Conservation (phyloP, 2,329 filamentous ascomycete species). For the Cercospora beticola region DNA sequence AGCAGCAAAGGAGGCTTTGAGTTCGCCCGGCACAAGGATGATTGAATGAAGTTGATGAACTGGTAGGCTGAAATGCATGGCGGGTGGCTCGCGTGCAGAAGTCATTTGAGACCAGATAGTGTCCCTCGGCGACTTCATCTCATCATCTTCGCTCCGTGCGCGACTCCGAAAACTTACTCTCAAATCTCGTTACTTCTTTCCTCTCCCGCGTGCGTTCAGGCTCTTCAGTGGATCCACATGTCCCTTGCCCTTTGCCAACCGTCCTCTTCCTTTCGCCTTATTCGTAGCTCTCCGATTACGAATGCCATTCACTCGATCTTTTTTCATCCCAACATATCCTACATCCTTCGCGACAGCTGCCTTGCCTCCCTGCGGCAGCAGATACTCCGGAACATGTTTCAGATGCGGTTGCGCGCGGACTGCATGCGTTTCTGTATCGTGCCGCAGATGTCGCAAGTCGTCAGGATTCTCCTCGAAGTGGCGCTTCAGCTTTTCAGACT, state of each 20-base stretch:
- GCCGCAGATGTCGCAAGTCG: conserved; percentile 80
- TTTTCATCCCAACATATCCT: conserved; percentile 71
- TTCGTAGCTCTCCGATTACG: conserved; percentile 46
- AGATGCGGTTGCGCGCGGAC: conserved; percentile 84
- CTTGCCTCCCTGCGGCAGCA: conserved; percentile 73
- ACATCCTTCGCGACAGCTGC: conserved; percentile 65
- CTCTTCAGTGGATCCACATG: conserved; percentile 78
- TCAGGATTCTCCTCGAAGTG: conserved; percentile 97
- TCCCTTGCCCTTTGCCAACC: conserved; percentile 61
- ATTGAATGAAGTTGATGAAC: background rate
- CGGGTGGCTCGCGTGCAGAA: too few species aligned
- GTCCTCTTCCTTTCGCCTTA: conserved; percentile 50
- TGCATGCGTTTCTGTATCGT: conserved; percentile 83
- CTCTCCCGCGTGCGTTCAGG: conserved; percentile 59
- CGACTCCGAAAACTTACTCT: background rate
- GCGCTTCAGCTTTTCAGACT: conserved; percentile 88
- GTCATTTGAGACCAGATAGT: background rate
- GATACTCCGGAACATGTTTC: conserved; percentile 90
- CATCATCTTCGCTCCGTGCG: background rate
- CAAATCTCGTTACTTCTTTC: conserved; percentile 32
- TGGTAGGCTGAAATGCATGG: background rate
- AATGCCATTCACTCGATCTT: conserved; percentile 52
- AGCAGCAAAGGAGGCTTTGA: background rate
- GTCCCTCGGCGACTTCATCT: background rate
- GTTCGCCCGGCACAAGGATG: background rate